These are phyloP conservation scores for Aphanomyces cochlioides DNA, from an alignment of 352 stramenopile species.

Conservation along the genomic window DNA sequence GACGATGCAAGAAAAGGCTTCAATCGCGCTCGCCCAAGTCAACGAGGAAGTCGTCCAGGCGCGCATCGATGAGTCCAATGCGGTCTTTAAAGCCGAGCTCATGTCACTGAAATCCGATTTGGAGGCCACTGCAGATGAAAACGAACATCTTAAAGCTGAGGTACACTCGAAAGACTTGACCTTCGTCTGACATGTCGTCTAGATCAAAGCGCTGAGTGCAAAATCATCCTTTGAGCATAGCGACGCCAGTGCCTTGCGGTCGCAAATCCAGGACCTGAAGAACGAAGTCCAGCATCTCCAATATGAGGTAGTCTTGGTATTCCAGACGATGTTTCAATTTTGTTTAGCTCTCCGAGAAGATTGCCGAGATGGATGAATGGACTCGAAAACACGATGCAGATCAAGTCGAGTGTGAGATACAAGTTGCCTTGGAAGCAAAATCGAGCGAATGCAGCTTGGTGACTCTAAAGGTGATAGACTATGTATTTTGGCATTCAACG, in stretches of 20 bases:
- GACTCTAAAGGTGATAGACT: too few species aligned
- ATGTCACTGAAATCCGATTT: conserved; percentile 13
- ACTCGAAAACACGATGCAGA: neutral
- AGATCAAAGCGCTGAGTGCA: neutral
- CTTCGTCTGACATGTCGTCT: neutral
- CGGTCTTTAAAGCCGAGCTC: neutral
- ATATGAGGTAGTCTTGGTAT: conserved; percentile 17
- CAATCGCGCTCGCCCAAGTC: conserved; percentile 9
- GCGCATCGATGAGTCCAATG: conserved; percentile 14
- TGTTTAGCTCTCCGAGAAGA: conserved; percentile 25
- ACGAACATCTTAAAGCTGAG: conserved; percentile 20
- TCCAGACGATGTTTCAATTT: neutral
- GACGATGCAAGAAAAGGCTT: neutral
- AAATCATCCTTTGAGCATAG: conserved; percentile 4
- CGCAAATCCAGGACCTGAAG: conserved; percentile 21
- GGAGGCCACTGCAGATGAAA: conserved; percentile 5
- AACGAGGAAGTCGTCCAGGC: conserved; percentile 24
- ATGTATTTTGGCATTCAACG: too few species aligned
- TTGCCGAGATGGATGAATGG: conserved; percentile 12
- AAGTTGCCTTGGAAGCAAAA: neutral
- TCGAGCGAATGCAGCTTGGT: neutral
- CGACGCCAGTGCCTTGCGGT: conserved; percentile 7
- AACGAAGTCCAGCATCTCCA: conserved; percentile 27
- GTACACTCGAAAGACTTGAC: neutral
- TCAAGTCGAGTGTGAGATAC: neutral